Evolutionary conservation across 2,329 filamentous ascomycete genomes (phyloP), one percentile per base, ranked within the genome.

Genomic region (Diaporthe caulivora): DNA sequence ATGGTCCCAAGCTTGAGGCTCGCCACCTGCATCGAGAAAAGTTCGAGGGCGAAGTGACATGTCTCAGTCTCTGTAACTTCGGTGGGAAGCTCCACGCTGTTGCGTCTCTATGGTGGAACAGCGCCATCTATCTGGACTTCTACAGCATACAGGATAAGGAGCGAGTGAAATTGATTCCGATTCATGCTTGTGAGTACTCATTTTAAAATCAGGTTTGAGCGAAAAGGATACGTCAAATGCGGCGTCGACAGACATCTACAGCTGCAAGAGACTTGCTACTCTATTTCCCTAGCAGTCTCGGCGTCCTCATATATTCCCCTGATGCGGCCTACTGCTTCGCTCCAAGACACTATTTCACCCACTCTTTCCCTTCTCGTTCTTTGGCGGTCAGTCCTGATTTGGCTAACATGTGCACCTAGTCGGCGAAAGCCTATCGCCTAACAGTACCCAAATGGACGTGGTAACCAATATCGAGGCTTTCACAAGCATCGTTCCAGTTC

Each of bases 11-110:
- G 78, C 3, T 83, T 84, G 78, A 77, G 82, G 15, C 62, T 17
- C 18, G 34, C 7, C 60, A 49, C 44, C 44, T 69, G 7, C 47
- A 68, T 24, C 69, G 40, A 21, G 47, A 60, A 21, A 13, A 40
- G 2, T 77, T 85, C 0, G 77, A 83, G 13, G 86, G 86, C 0
- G 87, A 90, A 75, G 81, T 89, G 2, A 89, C 87, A 4, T 89
- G 86, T 73, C 76, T 91, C 9, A 78, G 80, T 1, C 74, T 86
- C 6, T 82, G 82, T 31, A 71, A 58, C 2, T 73, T 81, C 6
- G 74, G 76, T 3, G 79, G 74, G 31, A 55, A 51, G 11, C 10
- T 54, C 17, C 70, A 73, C 26, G 71, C 72, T n/a, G 73, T 68
- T 21, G 54, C 65, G 5, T 71, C 68, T n/a, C 31, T 75, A 37